Percentiles rank a stretch among this genome's conserved stretches.
These are phyloP conservation scores for Malassezia psittaci DNA, from an alignment of 1,284 basidiomycete genomes.

Conservation along the genomic window DNA sequence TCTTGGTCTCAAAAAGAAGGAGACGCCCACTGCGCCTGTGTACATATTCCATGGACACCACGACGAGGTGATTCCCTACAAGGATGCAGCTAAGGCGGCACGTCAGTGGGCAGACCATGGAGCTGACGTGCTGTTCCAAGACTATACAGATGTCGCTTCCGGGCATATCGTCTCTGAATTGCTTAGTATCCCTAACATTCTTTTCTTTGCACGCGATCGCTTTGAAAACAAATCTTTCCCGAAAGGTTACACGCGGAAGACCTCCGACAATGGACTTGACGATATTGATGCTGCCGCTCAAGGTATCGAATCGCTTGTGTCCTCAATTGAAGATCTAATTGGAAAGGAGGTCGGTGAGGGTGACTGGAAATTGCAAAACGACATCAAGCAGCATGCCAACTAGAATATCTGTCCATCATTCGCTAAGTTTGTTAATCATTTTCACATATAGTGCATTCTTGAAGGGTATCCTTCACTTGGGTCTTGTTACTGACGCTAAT, in stretches of 20 bases:
- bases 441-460: no score
- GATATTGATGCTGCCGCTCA: background rate
- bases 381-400: background rate
- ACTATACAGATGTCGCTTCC: constrained; percentile 15
- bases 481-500: no score
- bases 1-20: background rate
- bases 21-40: background rate
- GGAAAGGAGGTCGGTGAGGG: background rate
- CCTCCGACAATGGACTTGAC: background rate
- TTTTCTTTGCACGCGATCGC: constrained; percentile 21
- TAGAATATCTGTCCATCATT: no score
- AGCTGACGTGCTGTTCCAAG: constrained; percentile 26
- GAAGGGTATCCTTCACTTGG: no score
- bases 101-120: constrained; percentile 20
- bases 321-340: constrained; percentile 1
- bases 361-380: background rate
- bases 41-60: background rate
- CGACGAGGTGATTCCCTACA: background rate
- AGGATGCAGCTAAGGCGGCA: background rate
- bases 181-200: constrained; percentile 18
- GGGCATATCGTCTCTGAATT: constrained; percentile 28
- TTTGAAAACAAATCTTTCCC: constrained; percentile 15
- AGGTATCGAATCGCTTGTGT: background rate
- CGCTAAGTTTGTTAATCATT: no score
- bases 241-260: background rate